Base-by-base conservation (phyloP, 352 stramenopile species). In the Phytophthora cactorum region DNA sequence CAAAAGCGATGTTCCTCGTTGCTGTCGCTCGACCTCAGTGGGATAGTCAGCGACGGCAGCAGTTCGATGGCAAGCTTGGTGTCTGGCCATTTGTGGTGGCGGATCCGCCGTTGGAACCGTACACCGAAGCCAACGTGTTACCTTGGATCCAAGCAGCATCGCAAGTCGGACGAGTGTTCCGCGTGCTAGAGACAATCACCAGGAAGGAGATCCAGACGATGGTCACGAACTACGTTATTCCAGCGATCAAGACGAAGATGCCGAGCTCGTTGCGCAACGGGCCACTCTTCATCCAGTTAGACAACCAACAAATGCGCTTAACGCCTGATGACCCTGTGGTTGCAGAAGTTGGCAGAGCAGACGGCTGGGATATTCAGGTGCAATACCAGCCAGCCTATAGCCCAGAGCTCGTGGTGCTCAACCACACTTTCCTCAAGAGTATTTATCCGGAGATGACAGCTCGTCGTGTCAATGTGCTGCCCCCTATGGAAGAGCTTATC, bases 21-120 rank as follows among this genome's bases (percentile, higher is more conserved):
- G 77, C 72, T 43, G 66, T 86, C 14, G 72, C 74, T 52, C 62
- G 74, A 55, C 77, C 74, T 17, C 74, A 80, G 53, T 86, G 70
- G 67, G 75, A 82, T 52, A 6, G 49, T 10, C 63, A 62, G 12
- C 68, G 66, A 7, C 63, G 69, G 47, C 52, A 63, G 54, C 66
- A 68, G 3, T 86, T 82, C 51, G 69, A 86, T 31, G 77, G 77
- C 8, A 83, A 86, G 41, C 52, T 86, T 49, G 77, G 77, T 25
- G 53, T 70, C 15, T 83, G 74, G 72, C 59, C 72, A 4, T 79
- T 79, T 54, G 38, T 75, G 10, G 52, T 55, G 25, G 38, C 59
- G 3, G 59, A 75, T 8, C 44, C 68, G 4, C 44, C 60, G 0
- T 45, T 75, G 0, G 59, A 66, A 31, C 50, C 47, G 32, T 64